Conservation (phyloP, 1,284 basidiomycete species). For the Cutaneotrichosporon sp. region DNA sequence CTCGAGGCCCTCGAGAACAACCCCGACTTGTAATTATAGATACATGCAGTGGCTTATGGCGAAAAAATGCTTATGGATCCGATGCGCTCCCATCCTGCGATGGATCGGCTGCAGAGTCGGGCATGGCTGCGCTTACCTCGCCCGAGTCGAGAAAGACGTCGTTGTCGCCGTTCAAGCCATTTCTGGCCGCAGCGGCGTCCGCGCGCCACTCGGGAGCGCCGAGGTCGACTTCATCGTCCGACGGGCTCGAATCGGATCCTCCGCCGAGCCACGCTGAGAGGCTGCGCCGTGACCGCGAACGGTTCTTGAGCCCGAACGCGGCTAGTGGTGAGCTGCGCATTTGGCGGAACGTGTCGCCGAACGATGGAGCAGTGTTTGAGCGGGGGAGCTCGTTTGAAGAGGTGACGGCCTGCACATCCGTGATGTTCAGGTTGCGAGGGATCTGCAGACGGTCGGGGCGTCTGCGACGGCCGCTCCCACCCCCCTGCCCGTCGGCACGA, state of each 20-base stretch:
- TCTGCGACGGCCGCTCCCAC: not conserved
- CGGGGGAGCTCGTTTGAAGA: slow-evolving; percentile 8
- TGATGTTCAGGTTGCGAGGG: not conserved
- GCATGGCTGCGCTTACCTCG: not conserved
- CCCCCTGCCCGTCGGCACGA: slow-evolving; percentile 11
- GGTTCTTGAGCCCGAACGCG: slow-evolving; percentile 32
- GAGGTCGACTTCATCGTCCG: slow-evolving; percentile 22
- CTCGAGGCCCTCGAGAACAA: slow-evolving; percentile 52
- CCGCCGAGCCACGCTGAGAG: slow-evolving; percentile 42
- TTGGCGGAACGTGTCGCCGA: slow-evolving; percentile 41
- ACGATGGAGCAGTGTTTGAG: slow-evolving; percentile 13
- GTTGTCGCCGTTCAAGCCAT: not conserved
- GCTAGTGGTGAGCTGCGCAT: slow-evolving; percentile 34
- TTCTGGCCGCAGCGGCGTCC: not conserved
- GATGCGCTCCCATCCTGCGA: slow-evolving; percentile 3
- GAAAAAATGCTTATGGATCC: slow-evolving; percentile 1
- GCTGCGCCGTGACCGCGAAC: slow-evolving; percentile 33
- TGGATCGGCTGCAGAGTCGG: slow-evolving; percentile 6
- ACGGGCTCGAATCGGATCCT: slow-evolving; percentile 11
- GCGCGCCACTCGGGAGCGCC: slow-evolving; percentile 9
- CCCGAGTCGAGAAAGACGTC: slow-evolving; percentile 9
- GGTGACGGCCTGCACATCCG: not conserved
- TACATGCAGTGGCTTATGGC: slow-evolving; percentile 22
- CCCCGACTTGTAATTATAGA: slow-evolving; percentile 27
- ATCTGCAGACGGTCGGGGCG: not conserved